Percentiles rank a stretch among this genome's conserved stretches.
phyloP scores from a whole-genome alignment of 2,329 filamentous ascomycete genomes.

The Fulvia fulva region DNA sequence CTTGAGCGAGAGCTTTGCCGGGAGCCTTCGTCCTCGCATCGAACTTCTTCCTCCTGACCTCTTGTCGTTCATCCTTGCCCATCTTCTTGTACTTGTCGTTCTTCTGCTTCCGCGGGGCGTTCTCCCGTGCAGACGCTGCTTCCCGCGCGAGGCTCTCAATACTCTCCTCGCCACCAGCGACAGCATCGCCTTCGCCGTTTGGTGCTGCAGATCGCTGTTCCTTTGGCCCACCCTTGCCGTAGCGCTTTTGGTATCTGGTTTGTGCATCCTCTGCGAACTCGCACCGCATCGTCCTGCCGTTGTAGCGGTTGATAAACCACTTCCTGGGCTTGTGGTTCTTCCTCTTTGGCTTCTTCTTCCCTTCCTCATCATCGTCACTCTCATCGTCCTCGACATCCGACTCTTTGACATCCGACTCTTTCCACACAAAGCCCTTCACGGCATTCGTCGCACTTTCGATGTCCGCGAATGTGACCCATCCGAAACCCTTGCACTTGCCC shows the following conservation, averaged over 20 bases:
- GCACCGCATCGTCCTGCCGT: slow-evolving; percentile 76
- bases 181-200: slow-evolving; percentile 22
- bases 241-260: slow-evolving; percentile 88
- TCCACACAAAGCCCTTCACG: slow-evolving; percentile 74
- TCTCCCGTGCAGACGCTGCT: slow-evolving; percentile 18
- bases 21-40: slow-evolving; percentile 45
- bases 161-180: slow-evolving; percentile 17
- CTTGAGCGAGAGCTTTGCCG: slow-evolving; percentile 42
- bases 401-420: slow-evolving; percentile 54
- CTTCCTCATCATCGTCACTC: slow-evolving; percentile 35
- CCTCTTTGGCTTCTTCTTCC: slow-evolving; percentile 34
- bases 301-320: slow-evolving; percentile 82
- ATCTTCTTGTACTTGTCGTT: slow-evolving; percentile 26
- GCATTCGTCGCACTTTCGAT: slow-evolving; percentile 69
- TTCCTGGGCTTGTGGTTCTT: slow-evolving; percentile 50
- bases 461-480: slow-evolving; percentile 87
- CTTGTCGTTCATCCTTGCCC: slow-evolving; percentile 32
- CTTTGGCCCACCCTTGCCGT: slow-evolving; percentile 58
- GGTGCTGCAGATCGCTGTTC: not conserved
- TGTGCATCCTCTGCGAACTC: slow-evolving; percentile 93
- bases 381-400: slow-evolving; percentile 48
- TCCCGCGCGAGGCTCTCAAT: slow-evolving; percentile 14
- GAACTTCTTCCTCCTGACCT: slow-evolving; percentile 35
- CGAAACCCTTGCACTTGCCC: slow-evolving; percentile 97
- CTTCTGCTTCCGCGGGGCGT: slow-evolving; percentile 21